phyloP scores from a whole-genome alignment of 306 rosid genomes.

The Biancaea sappan region DNA sequence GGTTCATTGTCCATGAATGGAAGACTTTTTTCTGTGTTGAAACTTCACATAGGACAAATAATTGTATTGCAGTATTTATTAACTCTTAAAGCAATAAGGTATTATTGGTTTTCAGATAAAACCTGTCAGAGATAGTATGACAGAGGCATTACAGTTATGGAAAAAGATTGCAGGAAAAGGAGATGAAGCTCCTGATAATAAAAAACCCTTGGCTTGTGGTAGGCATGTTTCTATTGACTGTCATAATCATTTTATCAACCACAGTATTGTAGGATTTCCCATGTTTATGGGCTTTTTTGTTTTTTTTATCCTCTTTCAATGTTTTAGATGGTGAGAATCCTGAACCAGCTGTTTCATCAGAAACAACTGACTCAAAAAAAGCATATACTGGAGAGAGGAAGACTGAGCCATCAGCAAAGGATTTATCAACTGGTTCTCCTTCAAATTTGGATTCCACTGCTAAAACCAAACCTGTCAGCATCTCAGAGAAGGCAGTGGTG shows the following conservation, averaged over 20 bases:
- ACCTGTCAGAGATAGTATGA: conserved; percentile 92
- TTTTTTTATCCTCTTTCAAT: conserved; percentile 14
- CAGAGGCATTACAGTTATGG: conserved; percentile 93
- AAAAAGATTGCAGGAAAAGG: conserved; percentile 74
- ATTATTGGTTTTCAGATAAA: conserved; percentile 67
- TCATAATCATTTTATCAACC: conserved; percentile 11
- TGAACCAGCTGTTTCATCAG: conserved; percentile 46
- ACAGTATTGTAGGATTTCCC: conserved; percentile 22
- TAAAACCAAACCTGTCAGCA: conserved; percentile 57
- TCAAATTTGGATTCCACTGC: conserved; percentile 46
- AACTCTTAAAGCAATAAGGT: neutral
- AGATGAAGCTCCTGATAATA: conserved; percentile 62
- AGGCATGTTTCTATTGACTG: conserved; percentile 35
- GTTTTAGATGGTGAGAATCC: conserved; percentile 56
- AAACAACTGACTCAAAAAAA: conserved; percentile 51
- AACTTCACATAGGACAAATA: conserved; percentile 21
- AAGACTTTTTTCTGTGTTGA: conserved; percentile 21
- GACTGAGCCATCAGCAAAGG: conserved; percentile 54
- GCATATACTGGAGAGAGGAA: conserved; percentile 49
- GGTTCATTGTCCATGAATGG: conserved; percentile 18
- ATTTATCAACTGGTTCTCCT: conserved; percentile 57
- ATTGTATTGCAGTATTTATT: conserved; percentile 24
- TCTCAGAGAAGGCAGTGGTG: conserved; percentile 81
- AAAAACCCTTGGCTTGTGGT: conserved; percentile 60
- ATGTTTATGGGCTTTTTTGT: no score